Evolutionary conservation across 331 rosid genomes (phyloP).

Genomic region (Malus hybrid): DNA sequence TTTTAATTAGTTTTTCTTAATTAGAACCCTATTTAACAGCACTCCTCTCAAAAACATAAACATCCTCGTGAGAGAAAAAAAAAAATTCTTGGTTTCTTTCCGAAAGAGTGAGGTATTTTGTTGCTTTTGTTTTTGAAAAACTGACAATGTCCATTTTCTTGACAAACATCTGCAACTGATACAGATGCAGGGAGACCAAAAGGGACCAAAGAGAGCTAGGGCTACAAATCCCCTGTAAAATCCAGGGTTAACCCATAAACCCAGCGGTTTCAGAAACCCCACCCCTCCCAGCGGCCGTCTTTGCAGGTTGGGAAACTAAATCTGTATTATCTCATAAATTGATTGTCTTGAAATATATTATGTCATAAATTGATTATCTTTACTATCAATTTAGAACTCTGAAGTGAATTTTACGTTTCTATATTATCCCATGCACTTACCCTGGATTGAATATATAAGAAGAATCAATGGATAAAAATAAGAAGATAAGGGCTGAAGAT

Average conservation of each 20-base stretch:
- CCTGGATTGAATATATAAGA: too few species aligned
- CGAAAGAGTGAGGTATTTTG: background rate
- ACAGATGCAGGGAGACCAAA: background rate
- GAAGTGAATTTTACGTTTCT: too few species aligned
- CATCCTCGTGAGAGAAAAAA: background rate
- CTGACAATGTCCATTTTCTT: background rate
- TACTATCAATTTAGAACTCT: too few species aligned
- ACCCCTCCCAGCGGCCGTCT: slow-evolving; percentile 19
- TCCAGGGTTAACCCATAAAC: background rate
- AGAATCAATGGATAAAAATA: too few species aligned
- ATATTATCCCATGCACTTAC: too few species aligned
- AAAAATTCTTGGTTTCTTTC: background rate
- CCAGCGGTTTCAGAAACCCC: slow-evolving; percentile 6
- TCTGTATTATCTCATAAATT: too few species aligned
- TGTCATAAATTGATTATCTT: too few species aligned
- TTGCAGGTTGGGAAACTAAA: slow-evolving; percentile 2
- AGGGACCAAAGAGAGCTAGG: background rate
- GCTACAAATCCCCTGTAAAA: slow-evolving; percentile 11
- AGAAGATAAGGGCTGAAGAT: too few species aligned
- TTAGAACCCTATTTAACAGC: too few species aligned
- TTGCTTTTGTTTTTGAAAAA: background rate
- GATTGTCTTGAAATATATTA: too few species aligned
- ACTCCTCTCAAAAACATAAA: too few species aligned
- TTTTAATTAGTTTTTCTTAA: too few species aligned
- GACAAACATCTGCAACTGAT: background rate